phyloP scores from a whole-genome alignment of 176 grass and related monocot species.

The Oryza longistaminata region DNA sequence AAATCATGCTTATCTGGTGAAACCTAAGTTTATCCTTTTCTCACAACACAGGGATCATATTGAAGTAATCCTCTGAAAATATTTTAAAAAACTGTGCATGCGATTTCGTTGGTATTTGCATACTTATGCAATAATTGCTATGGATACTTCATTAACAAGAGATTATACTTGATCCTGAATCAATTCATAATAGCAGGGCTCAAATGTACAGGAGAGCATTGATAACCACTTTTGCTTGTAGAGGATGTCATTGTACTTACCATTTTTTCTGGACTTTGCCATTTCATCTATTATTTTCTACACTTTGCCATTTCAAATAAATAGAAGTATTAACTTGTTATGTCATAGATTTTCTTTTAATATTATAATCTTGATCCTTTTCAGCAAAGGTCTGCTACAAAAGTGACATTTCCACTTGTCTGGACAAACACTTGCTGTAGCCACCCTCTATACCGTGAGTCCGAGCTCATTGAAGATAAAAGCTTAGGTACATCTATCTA shows the following conservation, averaged over 20 bases:
- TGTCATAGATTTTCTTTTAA: background rate
- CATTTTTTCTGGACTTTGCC: background rate
- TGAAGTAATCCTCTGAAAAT: background rate
- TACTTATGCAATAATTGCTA: background rate
- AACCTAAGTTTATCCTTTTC: background rate
- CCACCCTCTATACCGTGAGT: slow-evolving; percentile 84
- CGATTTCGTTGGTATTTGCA: background rate
- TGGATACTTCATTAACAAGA: background rate
- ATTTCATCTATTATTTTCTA: background rate
- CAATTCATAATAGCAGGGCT: background rate
- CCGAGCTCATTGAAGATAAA: slow-evolving; percentile 81
- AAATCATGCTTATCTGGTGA: background rate
- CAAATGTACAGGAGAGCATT: background rate
- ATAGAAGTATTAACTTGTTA: background rate
- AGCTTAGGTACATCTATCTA: slow-evolving; percentile 51
- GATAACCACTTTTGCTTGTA: background rate
- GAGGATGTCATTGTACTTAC: background rate
- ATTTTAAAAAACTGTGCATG: background rate
- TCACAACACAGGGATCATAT: background rate
- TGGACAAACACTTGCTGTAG: slow-evolving; percentile 97
- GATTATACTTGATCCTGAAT: background rate
- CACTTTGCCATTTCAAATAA: background rate
- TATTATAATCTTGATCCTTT: slow-evolving; percentile 5
- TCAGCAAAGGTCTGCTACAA: slow-evolving; percentile 81
- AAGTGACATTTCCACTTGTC: slow-evolving; percentile 87